phyloP scores from a whole-genome alignment of 805 yeast genomes.

The Schwanniomyces yamadae region DNA sequence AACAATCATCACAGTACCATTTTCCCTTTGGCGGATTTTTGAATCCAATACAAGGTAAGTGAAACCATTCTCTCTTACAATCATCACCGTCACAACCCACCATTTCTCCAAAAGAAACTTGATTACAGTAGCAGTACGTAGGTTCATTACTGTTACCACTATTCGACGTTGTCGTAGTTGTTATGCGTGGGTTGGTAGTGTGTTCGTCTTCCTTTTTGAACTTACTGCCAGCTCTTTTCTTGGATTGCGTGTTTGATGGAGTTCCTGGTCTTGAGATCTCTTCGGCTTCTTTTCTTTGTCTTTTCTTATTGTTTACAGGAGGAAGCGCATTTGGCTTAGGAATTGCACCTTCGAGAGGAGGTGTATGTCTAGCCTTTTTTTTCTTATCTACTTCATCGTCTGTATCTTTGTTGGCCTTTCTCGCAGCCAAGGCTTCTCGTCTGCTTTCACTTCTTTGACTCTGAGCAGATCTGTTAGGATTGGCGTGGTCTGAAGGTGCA shows the following conservation, averaged over 20 bases:
- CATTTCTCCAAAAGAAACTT: slow-evolving; percentile 97
- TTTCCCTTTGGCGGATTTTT: slow-evolving; percentile 73
- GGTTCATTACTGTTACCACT: slow-evolving; percentile 51
- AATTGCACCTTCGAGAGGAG: slow-evolving; percentile 11
- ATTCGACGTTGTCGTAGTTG: slow-evolving; percentile 5
- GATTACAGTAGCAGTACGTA: slow-evolving; percentile 92
- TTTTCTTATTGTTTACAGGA: slow-evolving; percentile 12
- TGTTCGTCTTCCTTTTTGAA: slow-evolving; percentile 21
- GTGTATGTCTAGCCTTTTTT: slow-evolving; percentile 13
- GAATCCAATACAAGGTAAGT: slow-evolving; percentile 87
- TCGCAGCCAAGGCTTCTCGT: slow-evolving; percentile 91
- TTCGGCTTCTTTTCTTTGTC: slow-evolving; percentile 18
- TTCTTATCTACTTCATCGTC: slow-evolving; percentile 22
- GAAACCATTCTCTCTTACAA: slow-evolving; percentile 95
- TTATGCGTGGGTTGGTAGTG: neutral
- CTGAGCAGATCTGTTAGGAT: slow-evolving; percentile 56
- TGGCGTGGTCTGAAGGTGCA: slow-evolving; percentile 40
- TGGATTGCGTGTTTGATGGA: slow-evolving; percentile 15
- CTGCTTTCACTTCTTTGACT: slow-evolving; percentile 79
- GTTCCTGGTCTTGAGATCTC: slow-evolving; percentile 16
- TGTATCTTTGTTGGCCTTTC: slow-evolving; percentile 54
- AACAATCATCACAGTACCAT: slow-evolving; percentile 47
- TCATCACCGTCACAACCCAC: slow-evolving; percentile 96
- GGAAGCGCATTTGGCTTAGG: neutral
- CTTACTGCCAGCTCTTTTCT: slow-evolving; percentile 18